Conservation (phyloP, 768 basidiomycete species). For the Steccherinum ochraceum region DNA sequence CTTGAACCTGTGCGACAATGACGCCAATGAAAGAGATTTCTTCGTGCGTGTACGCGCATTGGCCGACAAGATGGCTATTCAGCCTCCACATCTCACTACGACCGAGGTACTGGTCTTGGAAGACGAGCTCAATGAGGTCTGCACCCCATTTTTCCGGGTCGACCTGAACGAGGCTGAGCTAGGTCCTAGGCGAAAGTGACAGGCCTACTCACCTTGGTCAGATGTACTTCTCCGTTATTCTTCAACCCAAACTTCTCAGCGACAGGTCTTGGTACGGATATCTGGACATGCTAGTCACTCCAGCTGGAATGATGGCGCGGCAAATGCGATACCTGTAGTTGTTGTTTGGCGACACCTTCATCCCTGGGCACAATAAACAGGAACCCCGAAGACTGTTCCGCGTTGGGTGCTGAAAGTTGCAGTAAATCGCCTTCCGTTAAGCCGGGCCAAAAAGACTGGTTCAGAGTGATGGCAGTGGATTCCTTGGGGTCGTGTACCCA, state of each 20-base stretch:
- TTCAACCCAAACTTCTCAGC: constrained; percentile 66
- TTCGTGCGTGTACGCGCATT: constrained; percentile 79
- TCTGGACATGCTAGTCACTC: constrained; percentile 31
- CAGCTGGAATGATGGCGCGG: neutral
- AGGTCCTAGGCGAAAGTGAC: neutral
- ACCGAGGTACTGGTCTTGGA: constrained; percentile 93
- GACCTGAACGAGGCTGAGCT: constrained; percentile 40
- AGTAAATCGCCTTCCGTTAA: constrained; percentile 72
- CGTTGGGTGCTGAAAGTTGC: constrained; percentile 40
- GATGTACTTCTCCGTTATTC: constrained; percentile 64
- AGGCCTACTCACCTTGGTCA: constrained; percentile 52
- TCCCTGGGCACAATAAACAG: constrained; percentile 66
- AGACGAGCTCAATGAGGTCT: constrained; percentile 83
- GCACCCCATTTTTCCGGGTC: constrained; percentile 58
- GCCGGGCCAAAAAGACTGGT: constrained; percentile 73
- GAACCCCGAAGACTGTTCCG: constrained; percentile 37
- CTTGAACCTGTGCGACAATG: constrained; percentile 76
- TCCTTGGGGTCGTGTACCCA: constrained; percentile 76
- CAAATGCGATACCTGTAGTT: constrained; percentile 49
- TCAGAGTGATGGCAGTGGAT: constrained; percentile 54
- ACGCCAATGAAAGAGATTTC: constrained; percentile 82
- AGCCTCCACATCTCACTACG: constrained; percentile 97
- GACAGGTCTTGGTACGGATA: constrained; percentile 68
- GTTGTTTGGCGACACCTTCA: constrained; percentile 51
- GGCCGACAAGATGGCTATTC: constrained; percentile 71